Evolutionary conservation across 2,329 filamentous ascomycete species (phyloP).

Genomic region (Colletotrichum sp.): DNA sequence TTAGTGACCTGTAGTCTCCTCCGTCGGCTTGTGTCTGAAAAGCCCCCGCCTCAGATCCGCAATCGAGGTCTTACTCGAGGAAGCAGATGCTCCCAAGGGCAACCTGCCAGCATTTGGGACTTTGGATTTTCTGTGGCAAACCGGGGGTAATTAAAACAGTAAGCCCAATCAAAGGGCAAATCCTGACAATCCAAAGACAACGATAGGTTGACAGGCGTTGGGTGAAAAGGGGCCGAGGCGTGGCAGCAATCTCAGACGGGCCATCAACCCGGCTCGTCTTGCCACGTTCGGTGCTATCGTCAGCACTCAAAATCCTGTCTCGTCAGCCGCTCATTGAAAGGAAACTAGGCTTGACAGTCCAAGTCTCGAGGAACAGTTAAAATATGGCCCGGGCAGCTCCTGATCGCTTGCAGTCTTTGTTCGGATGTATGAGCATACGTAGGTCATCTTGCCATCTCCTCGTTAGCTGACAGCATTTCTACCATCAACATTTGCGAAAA

Average conservation of each 20-base stretch:
- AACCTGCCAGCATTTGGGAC: not conserved
- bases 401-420: not conserved
- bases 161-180: not conserved
- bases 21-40: not conserved
- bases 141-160: not conserved
- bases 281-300: not conserved
- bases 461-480: not conserved
- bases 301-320: slow-evolving; percentile 1
- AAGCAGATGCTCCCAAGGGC: not conserved
- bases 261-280: not conserved
- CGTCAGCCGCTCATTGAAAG: not conserved
- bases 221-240: not conserved
- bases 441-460: not conserved
- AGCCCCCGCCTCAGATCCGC: not conserved
- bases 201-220: not conserved
- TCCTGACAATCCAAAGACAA: not conserved
- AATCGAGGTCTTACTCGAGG: not conserved
- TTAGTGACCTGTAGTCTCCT: not conserved
- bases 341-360: not conserved
- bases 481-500: not conserved
- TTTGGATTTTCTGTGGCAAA: not conserved
- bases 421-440: not conserved
- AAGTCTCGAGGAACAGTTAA: not conserved
- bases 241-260: not conserved
- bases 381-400: not conserved